phyloP scores from a whole-genome alignment of 108 stramenopile species.

The Fragilariopsis cylindrus region DNA sequence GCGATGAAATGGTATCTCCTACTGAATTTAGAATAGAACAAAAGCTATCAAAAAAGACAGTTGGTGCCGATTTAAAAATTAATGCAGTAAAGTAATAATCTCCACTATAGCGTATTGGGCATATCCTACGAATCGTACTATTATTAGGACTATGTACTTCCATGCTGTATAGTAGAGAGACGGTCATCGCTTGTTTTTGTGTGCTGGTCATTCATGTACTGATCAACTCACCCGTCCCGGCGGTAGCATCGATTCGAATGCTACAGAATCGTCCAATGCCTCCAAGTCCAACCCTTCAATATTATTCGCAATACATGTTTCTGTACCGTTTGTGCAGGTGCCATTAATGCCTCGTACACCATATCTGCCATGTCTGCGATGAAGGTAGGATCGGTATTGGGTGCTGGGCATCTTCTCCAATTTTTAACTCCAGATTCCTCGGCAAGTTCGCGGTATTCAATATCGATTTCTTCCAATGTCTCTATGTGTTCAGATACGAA shows the following conservation, averaged over 20 bases:
- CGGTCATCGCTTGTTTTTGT: constrained; percentile 20
- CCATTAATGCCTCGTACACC: constrained; percentile 84
- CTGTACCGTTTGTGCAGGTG: constrained; percentile 81
- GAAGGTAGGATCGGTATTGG: constrained; percentile 92
- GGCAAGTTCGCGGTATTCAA: constrained; percentile 98
- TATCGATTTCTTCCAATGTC: constrained; percentile 99
- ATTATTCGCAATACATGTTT: constrained; percentile 88
- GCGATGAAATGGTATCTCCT: constrained; percentile 27
- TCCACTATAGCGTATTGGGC: too few relatives aligned
- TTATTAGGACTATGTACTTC: too few relatives aligned
- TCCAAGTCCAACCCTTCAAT: constrained; percentile 72
- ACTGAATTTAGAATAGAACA: constrained; percentile 45
- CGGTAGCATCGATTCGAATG: constrained; percentile 60
- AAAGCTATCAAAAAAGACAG: not conserved
- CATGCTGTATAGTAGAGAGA: too few relatives aligned
- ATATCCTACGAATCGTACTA: too few relatives aligned
- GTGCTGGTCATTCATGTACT: constrained; percentile 32
- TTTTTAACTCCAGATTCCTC: constrained; percentile 90
- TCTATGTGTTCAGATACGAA: constrained; percentile 99
- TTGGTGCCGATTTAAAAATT: too few relatives aligned
- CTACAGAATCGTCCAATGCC: constrained; percentile 47
- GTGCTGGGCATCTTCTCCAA: constrained; percentile 92
- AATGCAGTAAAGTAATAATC: too few relatives aligned
- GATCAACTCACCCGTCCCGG: constrained; percentile 33
- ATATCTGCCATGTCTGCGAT: constrained; percentile 96